phyloP scores from a whole-genome alignment of 805 yeast genomes.

The Starmerella floricola region DNA sequence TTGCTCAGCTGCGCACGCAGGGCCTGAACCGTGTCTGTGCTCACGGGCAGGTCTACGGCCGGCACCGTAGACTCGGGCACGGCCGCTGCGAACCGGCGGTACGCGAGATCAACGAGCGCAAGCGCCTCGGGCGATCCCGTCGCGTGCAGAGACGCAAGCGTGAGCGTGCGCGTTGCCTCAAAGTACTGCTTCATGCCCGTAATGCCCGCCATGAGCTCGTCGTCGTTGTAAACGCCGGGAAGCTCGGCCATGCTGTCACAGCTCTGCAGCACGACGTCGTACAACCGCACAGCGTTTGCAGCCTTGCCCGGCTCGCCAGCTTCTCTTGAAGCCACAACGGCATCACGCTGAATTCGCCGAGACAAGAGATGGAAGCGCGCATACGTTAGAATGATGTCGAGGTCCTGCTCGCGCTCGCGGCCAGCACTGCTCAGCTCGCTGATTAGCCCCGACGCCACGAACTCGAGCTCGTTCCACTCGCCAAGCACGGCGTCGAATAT shows the following conservation, averaged over 20 bases:
- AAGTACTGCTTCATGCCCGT: slow-evolving; percentile 39
- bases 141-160: slow-evolving; percentile 7
- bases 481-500: slow-evolving; percentile 27
- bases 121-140: slow-evolving; percentile 24
- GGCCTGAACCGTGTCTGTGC: slow-evolving; percentile 3
- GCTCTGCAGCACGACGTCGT: slow-evolving; percentile 41
- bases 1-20: slow-evolving; percentile 7
- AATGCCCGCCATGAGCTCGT: slow-evolving; percentile 46
- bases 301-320: not conserved
- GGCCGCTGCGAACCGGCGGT: slow-evolving; percentile 5
- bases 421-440: slow-evolving; percentile 26
- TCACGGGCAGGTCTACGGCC: slow-evolving; percentile 19
- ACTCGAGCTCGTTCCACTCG: slow-evolving; percentile 12
- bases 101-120: slow-evolving; percentile 22
- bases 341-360: slow-evolving; percentile 63
- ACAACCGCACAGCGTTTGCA: slow-evolving; percentile 35
- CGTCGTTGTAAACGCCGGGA: slow-evolving; percentile 88
- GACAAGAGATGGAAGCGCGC: slow-evolving; percentile 56
- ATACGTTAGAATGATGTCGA: slow-evolving; percentile 64
- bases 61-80: slow-evolving; percentile 15
- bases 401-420: slow-evolving; percentile 49
- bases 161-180: slow-evolving; percentile 24
- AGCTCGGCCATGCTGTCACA: slow-evolving; percentile 54
- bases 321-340: slow-evolving; percentile 29
- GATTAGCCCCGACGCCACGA: slow-evolving; percentile 23